Evolutionary conservation across 768 basidiomycete genomes (phyloP), one percentile per base, ranked within the genome.

Genomic region (Lanmaoa rubissima): DNA sequence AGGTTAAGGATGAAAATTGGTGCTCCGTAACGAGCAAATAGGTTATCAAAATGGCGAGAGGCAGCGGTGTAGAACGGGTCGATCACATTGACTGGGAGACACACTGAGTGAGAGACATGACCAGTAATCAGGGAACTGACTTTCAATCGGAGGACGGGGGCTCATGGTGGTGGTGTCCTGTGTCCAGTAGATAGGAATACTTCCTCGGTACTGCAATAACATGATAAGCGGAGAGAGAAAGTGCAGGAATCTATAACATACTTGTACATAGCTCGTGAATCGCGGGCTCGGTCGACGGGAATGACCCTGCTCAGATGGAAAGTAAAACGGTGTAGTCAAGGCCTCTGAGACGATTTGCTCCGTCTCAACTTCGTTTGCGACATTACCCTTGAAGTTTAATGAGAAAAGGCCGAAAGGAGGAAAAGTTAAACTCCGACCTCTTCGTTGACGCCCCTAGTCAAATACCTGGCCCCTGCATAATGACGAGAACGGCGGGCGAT

Each of bases 281-380:
- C 90, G 87, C 0, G 95, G 91, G 67, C 84, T 91, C 0, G 87
- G 86, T 3, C 82, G 76, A 26, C 88, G 76, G 35, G 75, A 72
- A 13, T 70, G 74, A 39, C 62, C 70, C 9, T 63, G 71, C 19
- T 67, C 66, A 2, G 67, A 61, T 10, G 90, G 91, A 61, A 80
- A 88, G 68, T 94, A 92, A 69, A 97, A 95, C 0, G 94, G 85
- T 0, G 94, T 95, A 0, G 91, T 95, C 6, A 92, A 69, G 0
- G 91, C 89, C 67, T 96, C 94, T 9, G 88, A 90, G 0, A 96
- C 92, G 49, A 99, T 96, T 66, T 99, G 97, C 69, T 99, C 97
- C 0, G 94, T 97, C 74, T 99, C 97, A 2, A 99, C 97, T 71
- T 98, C 97, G 67, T 99, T 99, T 3, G 96, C 96, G 11, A 98